A percentile compares a stretch with the other conserved stretches of the same genome.
phyloP scores from a whole-genome alignment of 2,329 filamentous ascomycete genomes.

The Hymenoscyphus linearis region DNA sequence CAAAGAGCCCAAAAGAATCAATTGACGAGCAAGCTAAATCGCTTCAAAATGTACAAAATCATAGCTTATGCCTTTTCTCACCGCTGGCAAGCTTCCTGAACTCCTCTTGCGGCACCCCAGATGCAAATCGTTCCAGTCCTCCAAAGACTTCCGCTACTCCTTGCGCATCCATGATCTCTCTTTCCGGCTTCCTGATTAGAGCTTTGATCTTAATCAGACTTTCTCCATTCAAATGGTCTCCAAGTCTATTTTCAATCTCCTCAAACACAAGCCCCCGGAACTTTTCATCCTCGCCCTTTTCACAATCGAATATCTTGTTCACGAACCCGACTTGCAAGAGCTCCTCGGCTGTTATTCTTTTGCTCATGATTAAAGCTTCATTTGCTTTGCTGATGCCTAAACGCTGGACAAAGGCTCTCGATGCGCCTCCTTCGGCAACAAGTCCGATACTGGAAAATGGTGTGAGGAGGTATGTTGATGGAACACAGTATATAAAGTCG shows the following conservation, averaged over 20 bases:
- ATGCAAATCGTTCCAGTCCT: conserved; percentile 69
- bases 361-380: conserved; percentile 89
- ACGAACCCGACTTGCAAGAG: conserved; percentile 75
- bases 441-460: conserved; percentile 88
- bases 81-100: conserved; percentile 80
- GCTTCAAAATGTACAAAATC: not conserved
- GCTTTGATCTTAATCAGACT: conserved; percentile 81
- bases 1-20: not conserved
- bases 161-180: conserved; percentile 67
- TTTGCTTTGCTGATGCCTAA: conserved; percentile 79
- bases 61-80: conserved; percentile 93
- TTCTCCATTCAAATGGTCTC: conserved; percentile 71
- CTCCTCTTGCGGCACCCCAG: conserved; percentile 71
- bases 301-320: conserved; percentile 68
- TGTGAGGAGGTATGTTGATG: conserved; percentile 78
- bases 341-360: conserved; percentile 67
- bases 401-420: conserved; percentile 70
- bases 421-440: conserved; percentile 82
- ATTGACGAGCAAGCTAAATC: not conserved
- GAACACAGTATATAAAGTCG: conserved; percentile 87
- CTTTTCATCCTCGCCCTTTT: conserved; percentile 56
- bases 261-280: conserved; percentile 68
- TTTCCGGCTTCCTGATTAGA: conserved; percentile 69
- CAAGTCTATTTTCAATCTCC: conserved; percentile 78
- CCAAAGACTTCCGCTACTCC: conserved; percentile 82